Conservation (phyloP, 2,329 filamentous ascomycete genomes). For the Exophiala lecanii-corni region DNA sequence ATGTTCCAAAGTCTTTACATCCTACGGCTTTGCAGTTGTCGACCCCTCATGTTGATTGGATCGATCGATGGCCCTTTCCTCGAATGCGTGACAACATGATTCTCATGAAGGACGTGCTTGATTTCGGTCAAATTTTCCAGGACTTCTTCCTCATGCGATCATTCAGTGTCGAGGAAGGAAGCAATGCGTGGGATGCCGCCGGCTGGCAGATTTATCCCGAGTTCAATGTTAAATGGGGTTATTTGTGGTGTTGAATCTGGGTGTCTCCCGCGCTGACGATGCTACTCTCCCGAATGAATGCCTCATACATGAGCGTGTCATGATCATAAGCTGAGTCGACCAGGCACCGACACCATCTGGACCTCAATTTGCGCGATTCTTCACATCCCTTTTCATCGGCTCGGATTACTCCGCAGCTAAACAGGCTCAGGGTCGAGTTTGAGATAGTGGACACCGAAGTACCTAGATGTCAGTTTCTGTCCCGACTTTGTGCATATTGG, state of each 20-base stretch:
- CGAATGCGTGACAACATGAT: slow-evolving; percentile 38
- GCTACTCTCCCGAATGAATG: too few relatives aligned
- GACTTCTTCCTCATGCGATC: slow-evolving; percentile 34
- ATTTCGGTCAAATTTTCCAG: slow-evolving; percentile 36
- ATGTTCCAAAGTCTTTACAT: slow-evolving; percentile 28
- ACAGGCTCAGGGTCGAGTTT: too few relatives aligned
- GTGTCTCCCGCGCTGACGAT: too few relatives aligned
- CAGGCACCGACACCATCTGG: too few relatives aligned
- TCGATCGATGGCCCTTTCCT: slow-evolving; percentile 40
- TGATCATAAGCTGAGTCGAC: too few relatives aligned
- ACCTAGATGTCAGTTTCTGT: too few relatives aligned
- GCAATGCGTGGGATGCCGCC: slow-evolving; percentile 31
- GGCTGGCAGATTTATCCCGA: slow-evolving; percentile 33
- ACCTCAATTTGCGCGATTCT: too few relatives aligned
- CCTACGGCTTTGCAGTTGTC: slow-evolving; percentile 34
- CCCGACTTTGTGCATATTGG: too few relatives aligned
- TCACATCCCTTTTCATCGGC: too few relatives aligned
- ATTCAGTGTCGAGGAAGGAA: slow-evolving; percentile 30
- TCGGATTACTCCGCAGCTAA: too few relatives aligned
- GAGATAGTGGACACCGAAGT: too few relatives aligned
- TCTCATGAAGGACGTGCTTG: slow-evolving; percentile 23
- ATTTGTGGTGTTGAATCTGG: slow-evolving; percentile 27
- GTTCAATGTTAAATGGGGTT: slow-evolving; percentile 36
- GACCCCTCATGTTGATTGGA: slow-evolving; percentile 35
- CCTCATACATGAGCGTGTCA: too few relatives aligned